A percentile compares a stretch with the other conserved stretches of the same genome.
phyloP scores from a whole-genome alignment of 1,139 yeast species.

The Waltiozyma sp. region DNA sequence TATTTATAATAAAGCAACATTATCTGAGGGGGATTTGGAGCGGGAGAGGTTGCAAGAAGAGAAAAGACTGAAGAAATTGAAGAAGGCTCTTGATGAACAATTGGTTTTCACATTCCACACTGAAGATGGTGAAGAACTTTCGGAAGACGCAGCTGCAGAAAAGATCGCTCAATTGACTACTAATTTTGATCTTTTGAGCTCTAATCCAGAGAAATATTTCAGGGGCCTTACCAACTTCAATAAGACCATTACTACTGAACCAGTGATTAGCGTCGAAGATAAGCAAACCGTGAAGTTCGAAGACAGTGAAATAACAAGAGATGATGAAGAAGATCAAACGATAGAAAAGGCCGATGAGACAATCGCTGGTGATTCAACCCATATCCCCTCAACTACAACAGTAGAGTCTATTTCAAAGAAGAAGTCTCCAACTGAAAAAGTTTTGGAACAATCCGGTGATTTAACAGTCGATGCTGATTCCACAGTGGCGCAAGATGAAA shows the following conservation, averaged over 20 bases:
- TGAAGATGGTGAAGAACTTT: slow-evolving; percentile 12
- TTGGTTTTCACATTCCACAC: slow-evolving; percentile 9
- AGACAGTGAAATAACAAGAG: slow-evolving; percentile 3
- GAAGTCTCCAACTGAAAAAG: slow-evolving; percentile 16
- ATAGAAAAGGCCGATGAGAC: slow-evolving; percentile 16
- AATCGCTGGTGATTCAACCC: slow-evolving; percentile 9
- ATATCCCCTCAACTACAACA: neutral
- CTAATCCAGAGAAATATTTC: neutral
- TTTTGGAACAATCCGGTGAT: slow-evolving; percentile 16
- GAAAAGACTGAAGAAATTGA: slow-evolving; percentile 11
- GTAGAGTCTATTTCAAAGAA: slow-evolving; percentile 3
- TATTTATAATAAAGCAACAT: slow-evolving; percentile 23
- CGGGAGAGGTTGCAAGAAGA: neutral
- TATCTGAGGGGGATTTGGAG: slow-evolving; percentile 5
- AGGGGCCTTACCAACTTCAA: neutral
- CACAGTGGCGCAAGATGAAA: slow-evolving; percentile 20
- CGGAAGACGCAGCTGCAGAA: slow-evolving; percentile 7
- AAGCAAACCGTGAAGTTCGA: too few relatives aligned
- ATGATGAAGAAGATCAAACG: slow-evolving; percentile 12
- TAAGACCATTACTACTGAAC: neutral
- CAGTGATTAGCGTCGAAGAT: too few relatives aligned
- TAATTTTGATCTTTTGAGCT: neutral
- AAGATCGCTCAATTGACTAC: slow-evolving; percentile 2
- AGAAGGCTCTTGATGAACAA: slow-evolving; percentile 20
- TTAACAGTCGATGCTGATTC: slow-evolving; percentile 27